A percentile compares a stretch with the other conserved stretches of the same genome.
Conservation (phyloP, 495 filamentous ascomycete species). For the Talaromyces thailandensis region DNA sequence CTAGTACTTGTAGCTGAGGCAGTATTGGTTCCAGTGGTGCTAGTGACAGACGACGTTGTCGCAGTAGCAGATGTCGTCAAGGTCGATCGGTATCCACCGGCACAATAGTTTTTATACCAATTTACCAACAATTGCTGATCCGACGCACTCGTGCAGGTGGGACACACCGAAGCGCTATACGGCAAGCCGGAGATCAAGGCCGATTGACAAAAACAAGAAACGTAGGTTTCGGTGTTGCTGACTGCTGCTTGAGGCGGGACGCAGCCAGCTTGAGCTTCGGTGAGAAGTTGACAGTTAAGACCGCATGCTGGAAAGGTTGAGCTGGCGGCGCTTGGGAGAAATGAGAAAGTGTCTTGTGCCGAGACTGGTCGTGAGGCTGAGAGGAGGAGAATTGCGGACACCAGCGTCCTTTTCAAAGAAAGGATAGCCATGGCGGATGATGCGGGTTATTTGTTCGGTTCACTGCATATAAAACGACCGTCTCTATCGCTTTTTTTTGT, state of each 20-base stretch:
- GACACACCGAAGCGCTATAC: constrained; percentile 21
- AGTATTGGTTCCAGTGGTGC: constrained; percentile 14
- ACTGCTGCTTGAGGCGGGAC: constrained; percentile 24
- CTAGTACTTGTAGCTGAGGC: constrained; percentile 10
- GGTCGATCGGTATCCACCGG: constrained; percentile 14
- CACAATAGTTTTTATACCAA: constrained; percentile 43
- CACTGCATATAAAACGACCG: background rate
- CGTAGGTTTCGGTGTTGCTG: constrained; percentile 27
- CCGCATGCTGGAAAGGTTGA: constrained; percentile 41
- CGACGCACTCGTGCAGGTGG: constrained; percentile 22
- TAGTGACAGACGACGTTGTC: constrained; percentile 9
- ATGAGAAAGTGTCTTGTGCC: background rate
- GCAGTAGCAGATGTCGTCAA: constrained; percentile 8
- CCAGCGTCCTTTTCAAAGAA: background rate
- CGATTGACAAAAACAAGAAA: constrained; percentile 49
- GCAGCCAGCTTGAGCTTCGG: constrained; percentile 36
- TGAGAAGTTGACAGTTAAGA: constrained; percentile 33
- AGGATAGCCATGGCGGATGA: background rate
- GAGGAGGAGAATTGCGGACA: background rate
- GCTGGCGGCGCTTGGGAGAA: constrained; percentile 26
- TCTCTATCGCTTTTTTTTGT: background rate
- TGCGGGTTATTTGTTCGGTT: background rate
- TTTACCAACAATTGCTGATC: constrained; percentile 31
- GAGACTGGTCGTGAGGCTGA: constrained; percentile 1
- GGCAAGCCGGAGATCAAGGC: constrained; percentile 20